Base-by-base conservation (phyloP, 73 alveolate species). In the Durusdinium trenchii region DNA sequence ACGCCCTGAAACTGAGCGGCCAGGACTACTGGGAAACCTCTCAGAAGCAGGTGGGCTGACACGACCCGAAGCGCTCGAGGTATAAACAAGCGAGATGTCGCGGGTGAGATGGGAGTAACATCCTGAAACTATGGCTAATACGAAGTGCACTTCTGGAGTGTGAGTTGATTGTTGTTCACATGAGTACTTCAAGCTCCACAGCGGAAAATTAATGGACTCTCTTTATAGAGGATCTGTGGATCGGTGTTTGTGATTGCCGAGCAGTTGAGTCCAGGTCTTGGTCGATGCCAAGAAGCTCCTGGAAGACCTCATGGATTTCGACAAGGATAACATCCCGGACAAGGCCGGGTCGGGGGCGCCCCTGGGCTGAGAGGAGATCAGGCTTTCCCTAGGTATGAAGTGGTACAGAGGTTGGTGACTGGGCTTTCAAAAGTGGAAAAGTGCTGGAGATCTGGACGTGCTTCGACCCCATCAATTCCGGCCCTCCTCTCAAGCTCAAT, bases 261-360 rank as follows among this genome's bases (percentile, higher is more conserved):
- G 87, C 16, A 4, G n/a, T 45, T 28, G 3, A 46, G 52, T 42
- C n/a, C 93, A 99, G 95, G 99, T 99, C 35, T 99, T 99, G 67
- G 99, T 98, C 73, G 99, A 99, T 76, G 99, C 99, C 6, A 98
- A 99, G 97, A 95, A 99, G 83, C 99, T 99, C 79, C 95, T 99
- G 90, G 91, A 98, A 28, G 94, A 95, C 71, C 97, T 99, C 40
- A 94, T 96, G 94, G 98, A 86, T 47, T 99, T 83, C 71, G 99
- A 99, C 61, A 99, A 99, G 99, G 99, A 95, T 89, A 82, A 95
- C 89, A 95, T 95, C 64, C 99, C 99, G 23, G 99, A 95, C 99
- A 76, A 60, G 98, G 98, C 89, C 46, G 9, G 28, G 52, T 60
- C 30, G 73, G 73, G 50, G 84, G 26, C n/a, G n/a, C n/a, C n/a